Evolutionary conservation across 116 monocot genomes (phyloP), one percentile per base, ranked within the genome.

Genomic region (Zostera marina): DNA sequence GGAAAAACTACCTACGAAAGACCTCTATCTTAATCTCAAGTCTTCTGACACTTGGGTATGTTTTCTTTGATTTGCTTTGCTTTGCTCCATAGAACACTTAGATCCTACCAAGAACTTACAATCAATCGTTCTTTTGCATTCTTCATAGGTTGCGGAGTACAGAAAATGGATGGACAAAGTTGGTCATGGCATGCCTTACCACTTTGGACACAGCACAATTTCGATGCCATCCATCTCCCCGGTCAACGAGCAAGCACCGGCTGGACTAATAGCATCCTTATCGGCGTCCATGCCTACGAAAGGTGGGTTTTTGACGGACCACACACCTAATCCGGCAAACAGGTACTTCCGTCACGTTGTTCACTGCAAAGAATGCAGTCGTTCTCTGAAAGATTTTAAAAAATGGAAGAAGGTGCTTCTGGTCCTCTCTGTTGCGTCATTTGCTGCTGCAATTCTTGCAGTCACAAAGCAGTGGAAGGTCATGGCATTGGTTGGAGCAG

Each of bases 131-230:
- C 5, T 15, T 48, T 1, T 48, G 7, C 16, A 48, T 48, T 48
- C 48, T 48, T 46, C 8, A 24, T 15, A 56, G 56, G 56, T 91
- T 0, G 61, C 61, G 1, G 85, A 91, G 82, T 91, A 85, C 58
- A 23, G 85, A 59, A 91, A 75, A 61, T 91, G 91, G 82, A 79
- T 77, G 91, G 85, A 85, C 53, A 68, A 65, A 64, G 82, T 67
- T 0, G 91, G 91, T 4, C 73, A 77, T 13, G 85, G 91, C 17
- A 91, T 91, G 85, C 85, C 91, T 8, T 85, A 82, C 62, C 75
- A 91, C 56, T 81, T 91, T 47, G 91, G 85, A 7, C 79, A 82
- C 57, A 68, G 44, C 20, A 73, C 74, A 0, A 10, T 91, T 8
- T 72, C 76, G n/a, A 22, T 73, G 19, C 79, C 91, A 1, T 56